A percentile compares a stretch with the other conserved stretches of the same genome.
Conservation (phyloP, 2,329 filamentous ascomycete species). For the Neofusicoccum cordaticola region DNA sequence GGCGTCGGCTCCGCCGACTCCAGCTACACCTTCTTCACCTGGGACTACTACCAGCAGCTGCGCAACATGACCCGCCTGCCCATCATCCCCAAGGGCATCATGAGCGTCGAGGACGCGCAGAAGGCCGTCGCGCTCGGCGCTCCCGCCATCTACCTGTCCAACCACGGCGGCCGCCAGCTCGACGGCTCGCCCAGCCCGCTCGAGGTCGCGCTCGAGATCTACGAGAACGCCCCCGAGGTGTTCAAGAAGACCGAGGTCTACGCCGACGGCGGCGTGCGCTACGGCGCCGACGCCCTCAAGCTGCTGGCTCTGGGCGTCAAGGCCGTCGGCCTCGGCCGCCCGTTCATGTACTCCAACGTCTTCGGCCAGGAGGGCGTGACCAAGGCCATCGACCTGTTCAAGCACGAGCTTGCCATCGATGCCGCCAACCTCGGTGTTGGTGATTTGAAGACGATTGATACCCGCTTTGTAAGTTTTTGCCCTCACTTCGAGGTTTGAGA, state of each 20-base stretch:
- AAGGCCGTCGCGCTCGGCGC: conserved; percentile 35
- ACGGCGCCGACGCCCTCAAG: conserved; percentile 39
- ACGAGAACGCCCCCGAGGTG: conserved; percentile 49
- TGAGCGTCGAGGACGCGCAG: conserved; percentile 40
- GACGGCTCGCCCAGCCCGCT: conserved; percentile 62
- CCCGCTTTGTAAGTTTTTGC: conserved; percentile 1
- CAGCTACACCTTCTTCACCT: conserved; percentile 31
- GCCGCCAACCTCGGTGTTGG: conserved; percentile 33
- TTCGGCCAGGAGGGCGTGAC: conserved; percentile 63
- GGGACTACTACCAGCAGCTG: conserved; percentile 35
- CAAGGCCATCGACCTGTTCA: conserved; percentile 51
- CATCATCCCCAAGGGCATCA: conserved; percentile 41
- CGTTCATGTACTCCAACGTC: conserved; percentile 52
- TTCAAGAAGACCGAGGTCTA: conserved; percentile 41
- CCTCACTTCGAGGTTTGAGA: neutral
- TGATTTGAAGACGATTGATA: conserved; percentile 29
- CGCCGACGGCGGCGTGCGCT: conserved; percentile 41
- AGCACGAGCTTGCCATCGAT: conserved; percentile 46
- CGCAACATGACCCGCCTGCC: conserved; percentile 37
- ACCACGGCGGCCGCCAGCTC: conserved; percentile 42
- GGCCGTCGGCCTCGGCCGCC: conserved; percentile 47
- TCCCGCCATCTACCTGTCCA: conserved; percentile 41
- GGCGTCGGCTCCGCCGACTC: conserved; percentile 31
- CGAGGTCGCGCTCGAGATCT: conserved; percentile 74
- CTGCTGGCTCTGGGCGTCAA: conserved; percentile 38